phyloP scores from a whole-genome alignment of 148 eudicot species.

The Vaccinium corymbosum region DNA sequence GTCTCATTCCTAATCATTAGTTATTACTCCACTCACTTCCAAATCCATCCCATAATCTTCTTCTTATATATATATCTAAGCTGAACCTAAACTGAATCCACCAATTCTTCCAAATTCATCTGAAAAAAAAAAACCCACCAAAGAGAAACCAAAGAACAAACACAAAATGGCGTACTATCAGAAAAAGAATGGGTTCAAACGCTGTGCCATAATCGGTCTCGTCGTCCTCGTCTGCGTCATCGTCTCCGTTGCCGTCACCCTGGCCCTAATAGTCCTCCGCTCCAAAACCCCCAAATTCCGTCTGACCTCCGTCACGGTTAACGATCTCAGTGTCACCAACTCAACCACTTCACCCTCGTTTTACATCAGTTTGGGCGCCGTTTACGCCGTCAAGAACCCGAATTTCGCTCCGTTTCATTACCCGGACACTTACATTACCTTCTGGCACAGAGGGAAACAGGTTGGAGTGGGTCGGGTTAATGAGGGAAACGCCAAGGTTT shows the following conservation, averaged over 20 bases:
- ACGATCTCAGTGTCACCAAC: neutral
- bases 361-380: neutral
- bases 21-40: neutral
- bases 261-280: neutral
- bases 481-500: neutral
- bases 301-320: neutral
- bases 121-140: neutral
- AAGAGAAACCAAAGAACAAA: neutral
- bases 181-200: neutral
- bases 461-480: neutral
- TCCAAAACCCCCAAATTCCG: neutral
- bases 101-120: neutral
- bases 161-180: neutral
- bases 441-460: neutral
- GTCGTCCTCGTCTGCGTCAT: neutral
- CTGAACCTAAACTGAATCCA: neutral
- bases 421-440: neutral
- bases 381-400: slow-evolving; percentile 18
- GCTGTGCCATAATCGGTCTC: neutral
- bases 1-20: neutral
- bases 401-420: neutral
- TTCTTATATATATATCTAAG: neutral
- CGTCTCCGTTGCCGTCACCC: neutral
- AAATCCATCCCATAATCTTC: neutral
- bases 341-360: neutral